phyloP scores from a whole-genome alignment of 2,329 filamentous ascomycete genomes.

The Aureobasidium sp. region DNA sequence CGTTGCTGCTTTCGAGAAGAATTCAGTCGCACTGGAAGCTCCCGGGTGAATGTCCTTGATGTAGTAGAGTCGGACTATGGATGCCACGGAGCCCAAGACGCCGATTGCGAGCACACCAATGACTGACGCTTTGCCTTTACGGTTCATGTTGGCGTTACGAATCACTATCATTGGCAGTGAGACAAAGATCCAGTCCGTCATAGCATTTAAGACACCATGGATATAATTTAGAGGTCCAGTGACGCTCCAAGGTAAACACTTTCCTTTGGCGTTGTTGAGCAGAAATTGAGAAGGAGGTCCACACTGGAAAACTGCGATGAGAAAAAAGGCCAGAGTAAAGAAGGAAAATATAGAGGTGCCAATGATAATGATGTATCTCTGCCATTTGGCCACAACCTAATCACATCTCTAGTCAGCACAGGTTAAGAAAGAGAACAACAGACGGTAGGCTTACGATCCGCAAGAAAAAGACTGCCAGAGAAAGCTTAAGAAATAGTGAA shows the following conservation, averaged over 20 bases:
- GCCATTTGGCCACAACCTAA: conserved; percentile 28
- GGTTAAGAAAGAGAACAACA: background rate
- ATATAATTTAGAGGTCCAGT: conserved; percentile 21
- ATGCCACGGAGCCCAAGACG: conserved; percentile 22
- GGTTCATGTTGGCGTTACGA: conserved; percentile 35
- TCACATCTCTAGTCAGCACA: background rate
- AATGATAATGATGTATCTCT: conserved; percentile 26
- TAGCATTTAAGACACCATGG: conserved; percentile 29
- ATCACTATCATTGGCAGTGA: conserved; percentile 36
- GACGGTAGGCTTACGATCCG: conserved; percentile 29
- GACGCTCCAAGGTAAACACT: conserved; percentile 22
- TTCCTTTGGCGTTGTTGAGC: conserved; percentile 17
- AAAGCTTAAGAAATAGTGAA: conserved; percentile 38
- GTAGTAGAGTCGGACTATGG: conserved; percentile 23
- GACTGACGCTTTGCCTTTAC: conserved; percentile 35
- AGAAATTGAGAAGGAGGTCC: conserved; percentile 23
- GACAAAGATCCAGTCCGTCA: conserved; percentile 31
- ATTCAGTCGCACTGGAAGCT: background rate
- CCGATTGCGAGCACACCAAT: conserved; percentile 36
- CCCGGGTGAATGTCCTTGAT: conserved; percentile 22
- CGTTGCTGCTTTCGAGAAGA: background rate
- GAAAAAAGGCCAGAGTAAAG: conserved; percentile 30
- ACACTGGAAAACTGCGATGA: conserved; percentile 26
- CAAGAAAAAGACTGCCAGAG: conserved; percentile 39
- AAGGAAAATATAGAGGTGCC: conserved; percentile 24